Evolutionary conservation across 805 yeast genomes (phyloP).

Genomic region (Saccharomycopsis babjevae): DNA sequence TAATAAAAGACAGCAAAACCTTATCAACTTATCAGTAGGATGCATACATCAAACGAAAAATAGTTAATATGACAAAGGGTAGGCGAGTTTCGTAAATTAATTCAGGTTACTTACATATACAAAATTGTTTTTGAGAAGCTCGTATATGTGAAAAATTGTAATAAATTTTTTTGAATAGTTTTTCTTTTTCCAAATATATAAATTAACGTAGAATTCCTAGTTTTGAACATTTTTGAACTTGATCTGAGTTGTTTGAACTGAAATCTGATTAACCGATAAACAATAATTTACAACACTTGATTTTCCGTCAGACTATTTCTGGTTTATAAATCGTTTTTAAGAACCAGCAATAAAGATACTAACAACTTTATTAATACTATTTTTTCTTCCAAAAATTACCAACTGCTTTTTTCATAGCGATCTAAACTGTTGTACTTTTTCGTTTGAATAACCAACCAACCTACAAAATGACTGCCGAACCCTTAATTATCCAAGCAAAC

Average conservation of each 20-base stretch:
- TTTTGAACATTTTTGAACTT: not conserved
- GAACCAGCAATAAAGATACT: too few relatives aligned
- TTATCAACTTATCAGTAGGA: not conserved
- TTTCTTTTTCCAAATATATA: not conserved
- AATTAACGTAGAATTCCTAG: not conserved
- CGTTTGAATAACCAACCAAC: constrained; percentile 1
- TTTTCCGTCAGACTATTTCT: too few relatives aligned
- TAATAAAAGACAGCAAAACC: not conserved
- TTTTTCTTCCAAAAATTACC: not conserved
- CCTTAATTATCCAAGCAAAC: constrained; percentile 27
- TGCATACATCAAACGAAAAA: not conserved
- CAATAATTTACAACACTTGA: too few relatives aligned
- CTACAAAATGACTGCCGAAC: constrained; percentile 20
- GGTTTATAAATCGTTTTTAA: too few relatives aligned
- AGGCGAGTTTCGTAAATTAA: not conserved
- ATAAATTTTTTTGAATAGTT: not conserved
- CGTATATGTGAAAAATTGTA: not conserved
- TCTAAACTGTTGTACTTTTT: too few relatives aligned
- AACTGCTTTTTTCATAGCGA: not conserved
- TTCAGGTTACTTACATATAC: not conserved
- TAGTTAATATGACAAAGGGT: not conserved
- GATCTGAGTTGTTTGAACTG: not conserved
- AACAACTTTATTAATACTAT: not conserved
- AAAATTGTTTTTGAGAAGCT: not conserved
- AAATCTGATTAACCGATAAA: too few relatives aligned